Percentiles rank a stretch among this genome's conserved stretches.
phyloP scores from a whole-genome alignment of 129 eudicot genomes.

The Escallonia herrerae region DNA sequence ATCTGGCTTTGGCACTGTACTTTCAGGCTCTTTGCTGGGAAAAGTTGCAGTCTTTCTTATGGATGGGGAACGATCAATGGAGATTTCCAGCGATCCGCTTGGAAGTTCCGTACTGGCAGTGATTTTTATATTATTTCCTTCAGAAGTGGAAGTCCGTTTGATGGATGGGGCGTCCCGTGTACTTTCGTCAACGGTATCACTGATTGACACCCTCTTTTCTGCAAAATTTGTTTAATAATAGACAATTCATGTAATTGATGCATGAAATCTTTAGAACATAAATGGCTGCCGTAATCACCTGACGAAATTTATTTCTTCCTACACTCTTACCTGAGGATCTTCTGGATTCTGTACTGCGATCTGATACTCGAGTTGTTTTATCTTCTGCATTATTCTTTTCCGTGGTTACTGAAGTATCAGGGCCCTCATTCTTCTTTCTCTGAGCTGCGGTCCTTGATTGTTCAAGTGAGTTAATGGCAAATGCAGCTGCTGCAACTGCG shows the following conservation, averaged over 20 bases:
- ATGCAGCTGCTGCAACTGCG: conserved; percentile 84
- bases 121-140: conserved; percentile 12
- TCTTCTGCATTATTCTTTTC: conserved; percentile 22
- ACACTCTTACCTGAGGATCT: conserved; percentile 35
- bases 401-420: conserved; percentile 15
- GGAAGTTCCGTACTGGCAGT: conserved; percentile 4
- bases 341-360: conserved; percentile 12
- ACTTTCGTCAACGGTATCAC: too few relatives aligned
- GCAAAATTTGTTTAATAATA: too few relatives aligned
- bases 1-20: conserved; percentile 10
- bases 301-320: not conserved
- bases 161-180: conserved; percentile 14
- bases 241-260: not conserved
- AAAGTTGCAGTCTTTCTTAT: conserved; percentile 23
- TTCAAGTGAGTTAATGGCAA: conserved; percentile 48
- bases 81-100: conserved; percentile 6
- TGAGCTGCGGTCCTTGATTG: conserved; percentile 13
- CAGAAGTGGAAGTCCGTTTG: conserved; percentile 23
- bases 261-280: not conserved
- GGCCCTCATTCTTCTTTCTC: conserved; percentile 8
- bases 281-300: too few relatives aligned
- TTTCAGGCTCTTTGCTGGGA: conserved; percentile 20
- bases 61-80: conserved; percentile 14
- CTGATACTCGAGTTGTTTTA: conserved; percentile 12
- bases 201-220: too few relatives aligned